Evolutionary conservation across 1,139 yeast species (phyloP), one percentile per base, ranked within the genome.

Genomic region (Blastobotrys apis): DNA sequence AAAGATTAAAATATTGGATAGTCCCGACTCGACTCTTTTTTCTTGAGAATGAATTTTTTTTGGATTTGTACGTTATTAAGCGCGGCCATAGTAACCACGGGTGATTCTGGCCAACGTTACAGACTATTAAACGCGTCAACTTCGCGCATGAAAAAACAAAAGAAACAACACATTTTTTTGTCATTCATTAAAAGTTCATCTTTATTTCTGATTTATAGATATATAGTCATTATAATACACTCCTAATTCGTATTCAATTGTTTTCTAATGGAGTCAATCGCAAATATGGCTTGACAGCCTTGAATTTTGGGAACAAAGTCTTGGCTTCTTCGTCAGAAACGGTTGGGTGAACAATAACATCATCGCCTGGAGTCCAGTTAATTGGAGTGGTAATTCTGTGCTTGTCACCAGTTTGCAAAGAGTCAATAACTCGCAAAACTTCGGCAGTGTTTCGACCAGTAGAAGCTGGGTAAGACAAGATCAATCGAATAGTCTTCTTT

Each of bases 361-460:
- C 94, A 56, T 84, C 84, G 57, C 94, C 94, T 47, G 84, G 84
- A 54, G 78, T 75, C 94, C 94, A 85, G 73, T 85, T 84, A 62
- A 85, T 80, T 50, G 95, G 94, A 44, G 94, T 84, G 52, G 88
- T 82, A 55, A 84, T 69, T 57, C 83, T 76, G 69, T 80, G 64
- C 63, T 73, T 74, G 66, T 84, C 94, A 57, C 84, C 81, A 46
- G 77, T 72, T 70, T 84, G 94, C 58, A 85, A 74, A 41, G 92
- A 81, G 66, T 85, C 94, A 52, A 84, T 72, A 41, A 81, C 87
- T 66, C 95, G 76, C 61, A 84, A 74, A 31, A 84, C 84, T 68
- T 84, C 95, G 51, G 94, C 92, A 39, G 94, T 81, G 77, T 84
- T 84, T 71, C 95, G 77, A 58, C 95, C 94, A 39, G 87, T 80